phyloP scores from a whole-genome alignment of 2,329 filamentous ascomycete genomes.

The Macrophomina phaseolina region DNA sequence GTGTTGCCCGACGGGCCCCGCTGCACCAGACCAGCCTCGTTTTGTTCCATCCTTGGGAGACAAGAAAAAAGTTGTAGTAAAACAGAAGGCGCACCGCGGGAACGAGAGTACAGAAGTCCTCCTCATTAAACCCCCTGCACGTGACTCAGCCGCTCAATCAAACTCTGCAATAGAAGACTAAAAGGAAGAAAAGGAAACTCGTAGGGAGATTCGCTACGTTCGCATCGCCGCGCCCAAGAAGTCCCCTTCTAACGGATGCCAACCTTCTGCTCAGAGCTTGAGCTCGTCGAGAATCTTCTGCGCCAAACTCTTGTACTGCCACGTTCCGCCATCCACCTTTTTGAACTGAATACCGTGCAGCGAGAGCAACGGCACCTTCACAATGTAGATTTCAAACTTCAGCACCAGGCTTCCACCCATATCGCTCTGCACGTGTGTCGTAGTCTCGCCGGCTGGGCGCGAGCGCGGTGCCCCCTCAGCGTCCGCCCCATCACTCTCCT shows the following conservation, averaged over 20 bases:
- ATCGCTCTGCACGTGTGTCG: constrained; percentile 89
- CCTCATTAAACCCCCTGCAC: constrained; percentile 14
- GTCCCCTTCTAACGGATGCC: not conserved
- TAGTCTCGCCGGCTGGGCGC: constrained; percentile 78
- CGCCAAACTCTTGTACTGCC: constrained; percentile 99
- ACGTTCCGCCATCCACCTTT: constrained; percentile 91
- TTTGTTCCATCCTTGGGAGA: constrained; percentile 9
- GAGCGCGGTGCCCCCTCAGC: constrained; percentile 42
- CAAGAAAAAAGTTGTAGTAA: not conserved
- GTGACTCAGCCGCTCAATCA: not conserved
- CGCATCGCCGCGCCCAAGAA: not conserved
- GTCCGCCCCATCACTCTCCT: constrained; percentile 71
- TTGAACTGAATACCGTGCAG: constrained; percentile 98
- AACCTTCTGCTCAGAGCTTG: constrained; percentile 63
- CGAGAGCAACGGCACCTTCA: constrained; percentile 92
- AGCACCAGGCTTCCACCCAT: constrained; percentile 83
- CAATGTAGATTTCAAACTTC: constrained; percentile 94
- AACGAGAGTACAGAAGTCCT: constrained; percentile 20
- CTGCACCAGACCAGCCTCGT: constrained; percentile 21
- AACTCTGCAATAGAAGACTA: not conserved
- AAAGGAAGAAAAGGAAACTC: constrained; percentile 12
- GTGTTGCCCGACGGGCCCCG: not conserved
- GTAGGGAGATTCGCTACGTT: not conserved
- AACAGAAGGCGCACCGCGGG: constrained; percentile 13
- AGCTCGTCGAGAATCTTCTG: constrained; percentile 91